A percentile compares a stretch with the other conserved stretches of the same genome.
phyloP scores from a whole-genome alignment of 164 flowering plant genomes.

The Piper longum region DNA sequence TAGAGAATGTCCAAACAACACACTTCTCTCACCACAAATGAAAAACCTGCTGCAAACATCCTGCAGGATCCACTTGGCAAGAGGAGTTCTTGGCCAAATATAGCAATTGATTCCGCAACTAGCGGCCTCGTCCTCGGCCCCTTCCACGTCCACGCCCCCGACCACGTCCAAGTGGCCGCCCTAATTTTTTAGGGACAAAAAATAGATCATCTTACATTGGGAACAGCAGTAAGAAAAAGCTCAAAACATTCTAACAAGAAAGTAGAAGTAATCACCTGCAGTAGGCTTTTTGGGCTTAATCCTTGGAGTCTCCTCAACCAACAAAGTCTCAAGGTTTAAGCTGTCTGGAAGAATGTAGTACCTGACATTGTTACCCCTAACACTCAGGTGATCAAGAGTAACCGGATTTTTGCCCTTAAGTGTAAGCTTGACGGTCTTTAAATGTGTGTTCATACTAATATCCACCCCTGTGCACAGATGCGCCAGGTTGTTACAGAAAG shows the following conservation, averaged over 20 bases:
- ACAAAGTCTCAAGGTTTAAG: conserved; percentile 75
- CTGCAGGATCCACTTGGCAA: not conserved
- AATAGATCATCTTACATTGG: not conserved
- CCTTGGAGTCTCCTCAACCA: conserved; percentile 84
- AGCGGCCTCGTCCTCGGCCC: conserved; percentile 90
- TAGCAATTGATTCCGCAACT: conserved; percentile 4
- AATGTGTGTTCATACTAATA: conserved; percentile 89
- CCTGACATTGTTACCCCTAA: conserved; percentile 82
- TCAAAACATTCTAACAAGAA: not conserved
- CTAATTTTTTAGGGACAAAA: conserved; percentile 15
- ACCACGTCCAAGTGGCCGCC: conserved; percentile 78
- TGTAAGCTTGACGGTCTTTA: conserved; percentile 79
- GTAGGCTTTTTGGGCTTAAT: conserved; percentile 88
- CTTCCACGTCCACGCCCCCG: conserved; percentile 90
- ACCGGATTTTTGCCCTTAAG: conserved; percentile 79
- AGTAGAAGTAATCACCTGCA: conserved; percentile 35
- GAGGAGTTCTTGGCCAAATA: conserved; percentile 7
- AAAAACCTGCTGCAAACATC: no score
- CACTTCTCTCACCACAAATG: no score
- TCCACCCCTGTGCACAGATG: conserved; percentile 53
- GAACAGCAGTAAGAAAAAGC: not conserved
- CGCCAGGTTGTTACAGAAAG: no score
- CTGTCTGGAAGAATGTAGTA: conserved; percentile 89
- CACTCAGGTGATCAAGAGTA: conserved; percentile 78
- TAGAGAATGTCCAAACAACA: no score